Evolutionary conservation across 2,329 filamentous ascomycete genomes (phyloP), one percentile per base, ranked within the genome.

Genomic region (Talaromyces rugulosus): DNA sequence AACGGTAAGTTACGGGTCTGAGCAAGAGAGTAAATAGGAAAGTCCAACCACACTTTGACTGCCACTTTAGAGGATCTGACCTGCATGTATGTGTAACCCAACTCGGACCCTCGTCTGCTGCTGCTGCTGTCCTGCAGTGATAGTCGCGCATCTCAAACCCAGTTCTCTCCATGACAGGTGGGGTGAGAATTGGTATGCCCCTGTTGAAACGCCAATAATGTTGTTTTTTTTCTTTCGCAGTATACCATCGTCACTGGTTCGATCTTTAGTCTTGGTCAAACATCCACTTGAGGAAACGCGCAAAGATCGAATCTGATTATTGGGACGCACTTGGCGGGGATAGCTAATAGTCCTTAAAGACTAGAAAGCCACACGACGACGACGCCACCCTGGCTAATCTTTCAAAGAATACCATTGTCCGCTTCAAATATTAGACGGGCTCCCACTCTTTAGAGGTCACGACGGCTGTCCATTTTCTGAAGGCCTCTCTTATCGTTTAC

Each of bases 31-130:
- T 53, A 51, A 62, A 56, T 56, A 52, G 52, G 57, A 59, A 59
- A 59, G 52, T 59, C 28, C 40, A 59, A 36, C 50, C 53, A 14
- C 27, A 55, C 30, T 52, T 51, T 34, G 8, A 42, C 51, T 47
- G 51, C 33, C 6, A 52, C 42, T 44, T 18, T 33, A 31, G 44
- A 31, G 55, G 27, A 33, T 51, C 50, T 44, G 44, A 33, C 50
- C 44, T 59, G 61, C 57, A 62, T 59, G 51, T 34, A 36, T 56
- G 61, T 62, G 57, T 34, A n/a, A 59, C 61, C 57, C 36, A 42
- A 50, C 56, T 42, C 53, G 57, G 57, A 47, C 34, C 14, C 42
- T 50, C 28, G 30, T 44, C 31, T 47, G 57, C 31, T 14, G 44
- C 40, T 33, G 56, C 56, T 27, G n/a, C 60, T 62, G 54, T 62